These are phyloP conservation scores for Gyromitra esculenta DNA, from an alignment of 2,329 filamentous ascomycete species.

Conservation along the genomic window DNA sequence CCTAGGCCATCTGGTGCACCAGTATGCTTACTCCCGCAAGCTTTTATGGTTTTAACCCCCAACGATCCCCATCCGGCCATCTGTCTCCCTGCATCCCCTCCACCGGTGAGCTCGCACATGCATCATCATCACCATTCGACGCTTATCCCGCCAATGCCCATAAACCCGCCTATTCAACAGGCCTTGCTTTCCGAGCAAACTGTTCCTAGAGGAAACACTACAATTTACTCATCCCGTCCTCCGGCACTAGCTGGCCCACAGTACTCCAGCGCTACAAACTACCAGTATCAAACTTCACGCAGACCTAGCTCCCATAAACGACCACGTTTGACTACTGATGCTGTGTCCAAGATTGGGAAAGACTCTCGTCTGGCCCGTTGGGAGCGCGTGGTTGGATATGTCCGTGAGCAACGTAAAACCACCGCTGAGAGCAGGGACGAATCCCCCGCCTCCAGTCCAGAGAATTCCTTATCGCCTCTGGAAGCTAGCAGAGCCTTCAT, in stretches of 20 bases:
- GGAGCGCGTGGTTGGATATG: conserved; percentile 57
- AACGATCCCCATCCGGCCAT: conserved; percentile 56
- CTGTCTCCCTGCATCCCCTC: conserved; percentile 54
- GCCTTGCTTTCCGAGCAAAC: conserved; percentile 45
- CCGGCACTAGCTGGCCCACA: conserved; percentile 19
- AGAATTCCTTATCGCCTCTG: conserved; percentile 17
- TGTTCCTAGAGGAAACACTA: conserved; percentile 50
- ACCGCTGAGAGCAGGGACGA: conserved; percentile 25
- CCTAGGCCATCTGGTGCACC: conserved; percentile 42
- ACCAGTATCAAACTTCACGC: conserved; percentile 50
- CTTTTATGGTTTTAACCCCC: conserved; percentile 57
- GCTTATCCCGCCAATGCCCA: conserved; percentile 55
- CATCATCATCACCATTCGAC: conserved; percentile 46
- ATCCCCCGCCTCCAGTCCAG: neutral
- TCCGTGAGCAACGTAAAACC: conserved; percentile 55
- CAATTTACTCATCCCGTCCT: conserved; percentile 53
- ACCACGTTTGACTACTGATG: conserved; percentile 55
- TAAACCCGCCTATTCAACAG: conserved; percentile 56
- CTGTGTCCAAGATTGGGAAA: conserved; percentile 56
- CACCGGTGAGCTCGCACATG: conserved; percentile 35
- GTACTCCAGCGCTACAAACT: conserved; percentile 4
- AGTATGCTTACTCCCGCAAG: conserved; percentile 55
- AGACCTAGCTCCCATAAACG: conserved; percentile 50
- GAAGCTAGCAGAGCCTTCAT: conserved; percentile 49
- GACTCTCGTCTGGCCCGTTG: conserved; percentile 57